phyloP scores from a whole-genome alignment of 1,284 basidiomycete species.

The Microstroma glucosiphilum region DNA sequence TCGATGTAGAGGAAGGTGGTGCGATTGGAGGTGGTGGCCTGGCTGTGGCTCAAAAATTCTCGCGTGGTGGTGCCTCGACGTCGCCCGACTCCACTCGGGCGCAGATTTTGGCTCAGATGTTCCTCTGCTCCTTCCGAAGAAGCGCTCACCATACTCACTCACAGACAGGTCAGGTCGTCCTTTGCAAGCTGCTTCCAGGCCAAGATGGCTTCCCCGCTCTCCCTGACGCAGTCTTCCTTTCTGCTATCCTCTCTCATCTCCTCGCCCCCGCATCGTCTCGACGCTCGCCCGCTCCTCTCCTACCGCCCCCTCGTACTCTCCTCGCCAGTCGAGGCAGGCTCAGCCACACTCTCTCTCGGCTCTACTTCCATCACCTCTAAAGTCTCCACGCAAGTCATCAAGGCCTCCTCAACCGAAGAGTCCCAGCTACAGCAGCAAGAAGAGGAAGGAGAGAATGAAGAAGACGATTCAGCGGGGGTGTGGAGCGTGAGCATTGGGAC shows the following conservation, averaged over 20 bases:
- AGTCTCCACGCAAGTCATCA: constrained; percentile 1
- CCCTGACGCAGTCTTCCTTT: constrained; percentile 4
- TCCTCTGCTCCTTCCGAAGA: too few relatives aligned
- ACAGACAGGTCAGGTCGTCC: too few relatives aligned
- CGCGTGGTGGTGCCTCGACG: too few relatives aligned
- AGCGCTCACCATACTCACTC: too few relatives aligned
- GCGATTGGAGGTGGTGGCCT: too few relatives aligned
- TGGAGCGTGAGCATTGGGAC: background rate
- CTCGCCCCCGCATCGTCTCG: constrained; percentile 1
- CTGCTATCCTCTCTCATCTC: constrained; percentile 1
- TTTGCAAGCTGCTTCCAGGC: too few relatives aligned
- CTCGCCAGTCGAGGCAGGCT: background rate
- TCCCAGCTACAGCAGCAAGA: background rate
- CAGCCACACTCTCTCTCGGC: background rate
- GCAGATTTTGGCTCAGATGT: too few relatives aligned
- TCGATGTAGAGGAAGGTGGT: too few relatives aligned
- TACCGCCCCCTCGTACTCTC: background rate
- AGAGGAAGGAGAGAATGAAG: background rate
- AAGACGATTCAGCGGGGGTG: background rate
- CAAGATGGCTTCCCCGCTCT: constrained; percentile 1
- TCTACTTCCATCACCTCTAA: background rate
- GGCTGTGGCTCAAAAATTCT: too few relatives aligned
- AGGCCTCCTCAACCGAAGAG: background rate
- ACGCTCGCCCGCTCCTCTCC: constrained; percentile 1
- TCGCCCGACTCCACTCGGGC: too few relatives aligned